A percentile compares a stretch with the other conserved stretches of the same genome.
Evolutionary conservation across 2,329 filamentous ascomycete genomes (phyloP).

Genomic region (Penicillium sp.): DNA sequence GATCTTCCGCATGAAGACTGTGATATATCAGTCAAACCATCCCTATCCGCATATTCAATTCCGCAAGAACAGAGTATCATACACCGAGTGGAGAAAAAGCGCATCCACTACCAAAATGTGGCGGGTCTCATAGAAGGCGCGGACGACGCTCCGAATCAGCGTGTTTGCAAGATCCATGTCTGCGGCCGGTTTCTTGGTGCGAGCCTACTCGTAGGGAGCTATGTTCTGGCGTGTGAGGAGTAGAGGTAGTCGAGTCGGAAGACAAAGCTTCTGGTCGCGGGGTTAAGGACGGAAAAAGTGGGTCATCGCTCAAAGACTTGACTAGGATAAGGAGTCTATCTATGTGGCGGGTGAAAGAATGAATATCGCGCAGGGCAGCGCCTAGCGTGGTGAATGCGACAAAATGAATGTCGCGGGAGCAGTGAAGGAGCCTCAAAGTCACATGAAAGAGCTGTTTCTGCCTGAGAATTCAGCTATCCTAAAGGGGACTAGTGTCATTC

Average conservation of each 20-base stretch:
- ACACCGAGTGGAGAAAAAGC: constrained; percentile 70
- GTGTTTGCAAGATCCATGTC: constrained; percentile 68
- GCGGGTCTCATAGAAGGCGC: constrained; percentile 82
- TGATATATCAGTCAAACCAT: constrained; percentile 15
- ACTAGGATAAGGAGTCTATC: neutral
- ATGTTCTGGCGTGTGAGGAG: neutral
- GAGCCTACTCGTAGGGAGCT: neutral
- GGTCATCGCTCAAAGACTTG: constrained; percentile 9
- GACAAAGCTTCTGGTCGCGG: constrained; percentile 13
- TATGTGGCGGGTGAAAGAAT: neutral
- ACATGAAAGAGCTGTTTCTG: constrained; percentile 2
- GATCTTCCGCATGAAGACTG: constrained; percentile 79
- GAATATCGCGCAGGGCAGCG: constrained; percentile 5
- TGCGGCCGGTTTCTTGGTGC: neutral
- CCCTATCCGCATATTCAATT: neutral
- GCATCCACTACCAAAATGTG: constrained; percentile 82
- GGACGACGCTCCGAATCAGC: constrained; percentile 80
- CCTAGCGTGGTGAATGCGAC: constrained; percentile 8
- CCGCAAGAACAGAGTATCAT: constrained; percentile 34
- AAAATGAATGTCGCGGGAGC: neutral
- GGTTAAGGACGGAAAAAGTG: constrained; percentile 6
- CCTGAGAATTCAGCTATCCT: constrained; percentile 8
- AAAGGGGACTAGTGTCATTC: neutral
- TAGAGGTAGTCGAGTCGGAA: constrained; percentile 6
- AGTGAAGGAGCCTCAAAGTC: constrained; percentile 1